Evolutionary conservation across 306 rosid genomes (phyloP).

Genomic region (Cicer judaicum): DNA sequence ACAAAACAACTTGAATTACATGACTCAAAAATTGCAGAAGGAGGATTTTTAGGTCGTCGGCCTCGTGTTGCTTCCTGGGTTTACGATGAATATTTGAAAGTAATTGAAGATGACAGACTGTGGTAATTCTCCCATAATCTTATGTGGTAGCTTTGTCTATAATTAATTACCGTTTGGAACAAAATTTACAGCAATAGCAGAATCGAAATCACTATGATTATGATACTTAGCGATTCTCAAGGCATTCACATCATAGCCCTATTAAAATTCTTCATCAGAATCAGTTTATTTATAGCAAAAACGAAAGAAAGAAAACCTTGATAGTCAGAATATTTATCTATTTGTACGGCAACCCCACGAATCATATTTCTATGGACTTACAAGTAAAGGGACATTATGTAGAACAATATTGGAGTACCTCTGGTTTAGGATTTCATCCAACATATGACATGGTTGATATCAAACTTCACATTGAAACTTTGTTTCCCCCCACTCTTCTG

Average conservation of each 20-base stretch:
- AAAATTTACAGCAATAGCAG: neutral
- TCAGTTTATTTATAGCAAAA: neutral
- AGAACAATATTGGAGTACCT: constrained; percentile 1
- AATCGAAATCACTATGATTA: constrained; percentile 5
- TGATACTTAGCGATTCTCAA: constrained; percentile 15
- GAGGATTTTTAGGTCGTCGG: constrained; percentile 38
- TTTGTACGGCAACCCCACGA: constrained; percentile 10
- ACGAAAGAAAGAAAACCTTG: constrained; percentile 27
- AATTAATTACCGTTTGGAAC: neutral
- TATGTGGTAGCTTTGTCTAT: constrained; percentile 6
- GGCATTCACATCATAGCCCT: constrained; percentile 30
- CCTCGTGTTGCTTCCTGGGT: constrained; percentile 60
- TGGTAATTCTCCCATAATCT: constrained; percentile 26
- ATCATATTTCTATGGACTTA: constrained; percentile 1
- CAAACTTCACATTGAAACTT: neutral
- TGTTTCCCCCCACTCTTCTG: too few relatives aligned
- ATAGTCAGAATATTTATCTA: constrained; percentile 18
- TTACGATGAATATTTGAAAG: constrained; percentile 55
- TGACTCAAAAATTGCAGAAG: constrained; percentile 47
- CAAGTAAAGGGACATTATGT: neutral
- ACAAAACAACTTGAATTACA: constrained; percentile 67
- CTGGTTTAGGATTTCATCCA: neutral
- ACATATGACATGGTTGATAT: neutral
- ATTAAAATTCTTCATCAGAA: constrained; percentile 10
- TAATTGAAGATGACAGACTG: constrained; percentile 1